Conservation (phyloP, 306 rosid genomes). For the Rubus parviflorus region DNA sequence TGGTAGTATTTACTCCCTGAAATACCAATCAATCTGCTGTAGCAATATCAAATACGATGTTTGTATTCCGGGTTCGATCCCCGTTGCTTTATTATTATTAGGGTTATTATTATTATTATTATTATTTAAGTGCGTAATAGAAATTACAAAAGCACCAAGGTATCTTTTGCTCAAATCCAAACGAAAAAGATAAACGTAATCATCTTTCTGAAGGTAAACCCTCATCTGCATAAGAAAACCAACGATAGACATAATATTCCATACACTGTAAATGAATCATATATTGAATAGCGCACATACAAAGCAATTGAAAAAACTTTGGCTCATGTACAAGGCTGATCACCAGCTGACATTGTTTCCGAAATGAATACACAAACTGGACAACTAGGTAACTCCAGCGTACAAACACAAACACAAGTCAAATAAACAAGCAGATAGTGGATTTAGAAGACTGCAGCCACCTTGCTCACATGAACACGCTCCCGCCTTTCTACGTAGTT, state of each 20-base stretch:
- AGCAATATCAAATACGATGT: too few relatives aligned
- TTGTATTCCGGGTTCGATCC: too few relatives aligned
- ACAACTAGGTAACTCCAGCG: not conserved
- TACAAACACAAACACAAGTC: not conserved
- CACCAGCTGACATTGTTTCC: not conserved
- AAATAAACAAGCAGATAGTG: not conserved
- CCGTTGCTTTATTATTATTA: too few relatives aligned
- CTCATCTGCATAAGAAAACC: not conserved
- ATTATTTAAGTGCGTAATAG: too few relatives aligned
- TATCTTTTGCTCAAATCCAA: too few relatives aligned
- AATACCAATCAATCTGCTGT: too few relatives aligned
- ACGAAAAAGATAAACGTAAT: too few relatives aligned
- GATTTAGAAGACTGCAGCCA: conserved; percentile 63
- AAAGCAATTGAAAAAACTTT: conserved; percentile 5
- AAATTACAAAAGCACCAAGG: too few relatives aligned
- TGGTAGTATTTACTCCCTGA: too few relatives aligned
- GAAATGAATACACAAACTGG: not conserved
- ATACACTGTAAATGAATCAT: not conserved
- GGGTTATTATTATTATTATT: too few relatives aligned
- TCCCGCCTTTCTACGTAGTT: conserved; percentile 77
- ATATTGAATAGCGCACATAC: not conserved
- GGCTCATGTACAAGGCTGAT: conserved; percentile 21
- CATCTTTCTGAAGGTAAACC: not conserved
- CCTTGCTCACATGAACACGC: conserved; percentile 80
- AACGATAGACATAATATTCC: not conserved